These are phyloP conservation scores for Plasmodium coatneyi DNA, from an alignment of 169 alveolate genomes.

Conservation along the genomic window DNA sequence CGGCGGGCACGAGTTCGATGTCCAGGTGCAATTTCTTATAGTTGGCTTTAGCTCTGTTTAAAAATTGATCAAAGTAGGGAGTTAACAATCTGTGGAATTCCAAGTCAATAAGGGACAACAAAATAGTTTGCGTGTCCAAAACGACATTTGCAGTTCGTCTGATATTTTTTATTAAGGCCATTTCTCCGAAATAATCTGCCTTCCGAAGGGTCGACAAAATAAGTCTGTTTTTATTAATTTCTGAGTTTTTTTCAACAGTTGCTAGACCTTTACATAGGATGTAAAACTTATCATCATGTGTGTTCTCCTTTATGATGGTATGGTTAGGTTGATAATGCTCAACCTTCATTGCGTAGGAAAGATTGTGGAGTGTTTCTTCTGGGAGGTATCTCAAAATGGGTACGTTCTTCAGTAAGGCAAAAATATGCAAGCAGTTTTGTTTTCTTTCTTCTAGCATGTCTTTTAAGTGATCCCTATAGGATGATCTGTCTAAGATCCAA, in stretches of 20 bases:
- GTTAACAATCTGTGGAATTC: conserved; percentile 55
- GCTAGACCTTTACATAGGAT: conserved; percentile 71
- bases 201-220: conserved; percentile 28
- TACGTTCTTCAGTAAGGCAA: conserved; percentile 42
- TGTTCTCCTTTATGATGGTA: conserved; percentile 58
- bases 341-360: conserved; percentile 70
- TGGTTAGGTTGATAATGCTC: conserved; percentile 67
- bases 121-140: conserved; percentile 42
- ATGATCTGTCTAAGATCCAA: conserved; percentile 44
- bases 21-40: conserved; percentile 44
- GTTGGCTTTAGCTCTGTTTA: conserved; percentile 72
- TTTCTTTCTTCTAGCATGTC: conserved; percentile 72
- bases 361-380: conserved; percentile 36
- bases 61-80: conserved; percentile 60
- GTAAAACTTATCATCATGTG: conserved; percentile 69
- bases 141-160: conserved; percentile 96
- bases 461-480: conserved; percentile 35
- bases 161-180: conserved; percentile 93
- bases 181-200: conserved; percentile 98
- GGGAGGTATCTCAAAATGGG: conserved; percentile 70
- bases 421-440: conserved; percentile 54
- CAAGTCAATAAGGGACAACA: conserved; percentile 27
- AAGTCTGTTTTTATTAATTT: conserved; percentile 38
- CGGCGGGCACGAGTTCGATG: neutral
- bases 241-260: conserved; percentile 66